Evolutionary conservation across 2,329 filamentous ascomycete species (phyloP).

Genomic region (Thielaviopsis populi): DNA sequence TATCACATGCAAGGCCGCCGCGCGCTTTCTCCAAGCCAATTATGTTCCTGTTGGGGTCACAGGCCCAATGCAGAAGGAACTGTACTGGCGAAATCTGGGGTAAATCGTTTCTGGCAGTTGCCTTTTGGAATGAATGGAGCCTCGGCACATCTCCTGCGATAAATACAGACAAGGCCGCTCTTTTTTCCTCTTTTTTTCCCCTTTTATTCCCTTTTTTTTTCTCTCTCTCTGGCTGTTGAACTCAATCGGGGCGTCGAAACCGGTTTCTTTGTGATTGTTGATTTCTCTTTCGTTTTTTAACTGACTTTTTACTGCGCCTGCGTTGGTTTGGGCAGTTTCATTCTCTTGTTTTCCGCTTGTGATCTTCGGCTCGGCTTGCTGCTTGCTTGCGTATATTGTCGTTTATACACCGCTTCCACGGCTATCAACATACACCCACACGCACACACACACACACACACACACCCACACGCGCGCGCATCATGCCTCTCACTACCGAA

Average conservation of each 20-base stretch:
- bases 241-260: not conserved
- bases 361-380: too few species aligned
- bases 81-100: not conserved
- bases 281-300: too few species aligned
- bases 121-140: not conserved
- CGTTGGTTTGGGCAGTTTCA: too few species aligned
- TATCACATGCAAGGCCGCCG: not conserved
- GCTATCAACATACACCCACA: not conserved
- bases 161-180: not conserved
- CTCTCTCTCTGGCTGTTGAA: too few species aligned
- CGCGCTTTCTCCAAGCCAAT: not conserved
- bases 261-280: too few species aligned
- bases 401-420: not conserved
- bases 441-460: constrained; percentile 20
- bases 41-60: too few species aligned
- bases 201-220: not conserved
- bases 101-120: not conserved
- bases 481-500: constrained; percentile 46
- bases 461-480: constrained; percentile 18
- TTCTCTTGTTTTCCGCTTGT: too few species aligned
- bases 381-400: too few species aligned
- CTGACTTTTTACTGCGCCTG: too few species aligned
- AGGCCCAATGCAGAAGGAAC: not conserved
- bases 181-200: not conserved
- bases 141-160: not conserved